A percentile compares a stretch with the other conserved stretches of the same genome.
Conservation (phyloP, 768 basidiomycete genomes). For the Mycena leptocephala region DNA sequence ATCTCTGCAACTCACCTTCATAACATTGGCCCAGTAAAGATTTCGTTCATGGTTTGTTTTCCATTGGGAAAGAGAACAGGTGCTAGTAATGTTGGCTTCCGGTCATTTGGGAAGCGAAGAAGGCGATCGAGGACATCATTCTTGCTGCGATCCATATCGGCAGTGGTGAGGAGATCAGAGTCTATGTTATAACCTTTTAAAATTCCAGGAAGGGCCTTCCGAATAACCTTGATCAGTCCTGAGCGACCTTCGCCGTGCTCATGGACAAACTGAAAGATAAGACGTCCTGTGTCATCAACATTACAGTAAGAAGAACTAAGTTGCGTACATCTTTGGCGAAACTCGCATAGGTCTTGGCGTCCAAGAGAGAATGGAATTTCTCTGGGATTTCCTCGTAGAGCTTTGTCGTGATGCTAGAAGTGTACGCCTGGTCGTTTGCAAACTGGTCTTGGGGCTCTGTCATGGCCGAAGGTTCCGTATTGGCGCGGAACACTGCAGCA, state of each 20-base stretch:
- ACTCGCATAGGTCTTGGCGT: not conserved
- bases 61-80: too few relatives aligned
- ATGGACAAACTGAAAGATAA: not conserved
- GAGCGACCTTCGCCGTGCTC: conserved; percentile 2
- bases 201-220: not conserved
- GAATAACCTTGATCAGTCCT: not conserved
- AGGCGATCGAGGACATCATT: too few relatives aligned
- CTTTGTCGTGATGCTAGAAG: not conserved
- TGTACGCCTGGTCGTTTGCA: not conserved
- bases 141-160: too few relatives aligned
- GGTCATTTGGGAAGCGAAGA: too few relatives aligned
- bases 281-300: too few relatives aligned
- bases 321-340: not conserved
- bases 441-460: not conserved
- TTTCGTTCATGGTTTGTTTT: too few relatives aligned
- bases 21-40: too few relatives aligned
- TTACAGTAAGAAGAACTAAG: too few relatives aligned
- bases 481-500: not conserved
- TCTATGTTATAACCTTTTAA: not conserved
- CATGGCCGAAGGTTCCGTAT: not conserved
- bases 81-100: too few relatives aligned
- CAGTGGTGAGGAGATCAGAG: too few relatives aligned
- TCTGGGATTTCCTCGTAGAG: not conserved
- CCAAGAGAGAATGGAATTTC: not conserved
- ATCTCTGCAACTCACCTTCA: too few relatives aligned